Evolutionary conservation across 495 filamentous ascomycete genomes (phyloP).

Genomic region (Neurospora sp.): DNA sequence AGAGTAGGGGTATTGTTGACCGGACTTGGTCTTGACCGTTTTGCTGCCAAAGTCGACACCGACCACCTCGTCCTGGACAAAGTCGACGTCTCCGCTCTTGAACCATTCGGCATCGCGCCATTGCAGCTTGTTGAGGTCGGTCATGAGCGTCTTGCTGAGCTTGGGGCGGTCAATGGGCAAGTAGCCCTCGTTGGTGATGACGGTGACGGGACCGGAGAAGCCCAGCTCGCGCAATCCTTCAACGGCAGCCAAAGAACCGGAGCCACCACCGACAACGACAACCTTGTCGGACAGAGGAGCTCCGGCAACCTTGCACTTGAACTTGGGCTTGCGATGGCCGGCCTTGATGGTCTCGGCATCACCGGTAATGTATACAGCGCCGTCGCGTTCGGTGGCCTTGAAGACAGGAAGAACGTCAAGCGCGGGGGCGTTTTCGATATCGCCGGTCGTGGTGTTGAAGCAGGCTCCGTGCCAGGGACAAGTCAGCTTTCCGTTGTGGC

Average conservation of each 20-base stretch:
- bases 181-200: slow-evolving; percentile 77
- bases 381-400: slow-evolving; percentile 67
- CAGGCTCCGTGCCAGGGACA: slow-evolving; percentile 98
- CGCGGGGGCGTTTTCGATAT: slow-evolving; percentile 90
- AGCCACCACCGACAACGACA: slow-evolving; percentile 83
- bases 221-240: slow-evolving; percentile 74
- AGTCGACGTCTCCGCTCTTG: slow-evolving; percentile 60
- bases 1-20: slow-evolving; percentile 61
- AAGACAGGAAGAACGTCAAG: slow-evolving; percentile 74
- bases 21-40: slow-evolving; percentile 60
- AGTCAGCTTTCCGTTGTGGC: slow-evolving; percentile 70
- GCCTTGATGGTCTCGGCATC: slow-evolving; percentile 72
- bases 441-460: slow-evolving; percentile 80
- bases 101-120: slow-evolving; percentile 70
- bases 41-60: slow-evolving; percentile 66
- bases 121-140: slow-evolving; percentile 69
- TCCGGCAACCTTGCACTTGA: slow-evolving; percentile 49
- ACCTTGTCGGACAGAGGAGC: slow-evolving; percentile 58
- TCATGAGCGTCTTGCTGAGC: slow-evolving; percentile 85
- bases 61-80: slow-evolving; percentile 63
- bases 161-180: slow-evolving; percentile 88
- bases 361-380: slow-evolving; percentile 73
- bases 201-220: slow-evolving; percentile 70
- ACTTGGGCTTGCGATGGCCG: slow-evolving; percentile 57
- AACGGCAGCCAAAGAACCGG: slow-evolving; percentile 66